Evolutionary conservation across 2,329 filamentous ascomycete genomes (phyloP), one percentile per base, ranked within the genome.

Genomic region (Fusarium transvaalense): DNA sequence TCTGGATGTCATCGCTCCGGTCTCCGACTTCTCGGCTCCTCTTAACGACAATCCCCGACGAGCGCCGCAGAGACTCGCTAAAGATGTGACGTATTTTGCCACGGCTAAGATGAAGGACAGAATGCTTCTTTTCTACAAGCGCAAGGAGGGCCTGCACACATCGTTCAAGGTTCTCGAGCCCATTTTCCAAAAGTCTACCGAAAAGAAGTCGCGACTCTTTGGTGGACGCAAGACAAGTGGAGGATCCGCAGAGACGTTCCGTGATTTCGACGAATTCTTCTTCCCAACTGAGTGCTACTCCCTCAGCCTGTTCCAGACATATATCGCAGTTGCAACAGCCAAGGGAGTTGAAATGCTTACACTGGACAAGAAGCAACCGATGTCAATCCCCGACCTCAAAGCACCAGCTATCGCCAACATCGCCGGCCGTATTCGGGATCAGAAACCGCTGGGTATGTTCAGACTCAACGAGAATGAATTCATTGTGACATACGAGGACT

Each of bases 241-340:
- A 31, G 93, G 93, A 21, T 89, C 88, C 62, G 97, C 95, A 0
- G 96, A 99, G 74, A 95, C 95, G 74, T 99, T 98, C 89, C 91
- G 96, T 66, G 96, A 99, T 76, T 99, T 94, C 78, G 96, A 99
- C 81, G 96, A 98, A 72, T 99, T 99, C 80, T 99, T 98, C 81
- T 94, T 99, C 72, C 96, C 96, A 0, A 91, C 92, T 4, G 97
- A 99, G 77, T 97, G 94, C 78, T 97, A 91, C 79, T 93, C 92
- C 47, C 92, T 99, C 77, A 98, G 97, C 79, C 88, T 99, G 53
- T 99, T 98, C 87, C 93, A 97, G 78, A 93, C 91, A 1, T 97
- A 94, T 65, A 91, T 99, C 54, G 93, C 96, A 12, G 93, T 99
- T 47, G 91, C 93, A 21, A 98, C 95, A 1, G 88, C 93, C 39